Percentiles rank a stretch among this genome's conserved stretches.
These are phyloP conservation scores for Blastobotrys terrestris DNA, from an alignment of 805 yeast genomes.

Conservation along the genomic window DNA sequence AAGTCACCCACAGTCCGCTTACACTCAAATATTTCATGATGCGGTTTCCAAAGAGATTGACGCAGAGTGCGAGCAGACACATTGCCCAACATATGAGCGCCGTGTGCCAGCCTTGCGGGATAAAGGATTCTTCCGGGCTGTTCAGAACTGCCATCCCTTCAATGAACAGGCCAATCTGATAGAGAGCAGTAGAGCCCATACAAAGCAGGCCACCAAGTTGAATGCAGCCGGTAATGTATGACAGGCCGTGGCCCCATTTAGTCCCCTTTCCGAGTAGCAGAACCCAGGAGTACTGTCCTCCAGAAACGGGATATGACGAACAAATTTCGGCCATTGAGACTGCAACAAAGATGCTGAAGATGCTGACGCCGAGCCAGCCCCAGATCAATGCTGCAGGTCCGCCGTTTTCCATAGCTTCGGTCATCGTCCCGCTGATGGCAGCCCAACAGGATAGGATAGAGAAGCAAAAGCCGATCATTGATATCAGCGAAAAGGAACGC, in stretches of 20 bases:
- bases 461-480: conserved; percentile 46
- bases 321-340: conserved; percentile 60
- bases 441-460: conserved; percentile 60
- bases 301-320: conserved; percentile 59
- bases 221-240: conserved; percentile 20
- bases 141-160: conserved; percentile 16
- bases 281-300: conserved; percentile 67
- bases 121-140: conserved; percentile 14
- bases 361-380: conserved; percentile 49
- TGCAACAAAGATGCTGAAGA: conserved; percentile 52
- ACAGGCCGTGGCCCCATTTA: conserved; percentile 14
- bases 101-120: conserved; percentile 14
- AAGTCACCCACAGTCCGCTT: conserved; percentile 23
- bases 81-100: conserved; percentile 18
- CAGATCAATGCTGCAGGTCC: conserved; percentile 61
- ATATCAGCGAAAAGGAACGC: conserved; percentile 51
- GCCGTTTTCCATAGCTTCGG: conserved; percentile 53
- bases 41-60: conserved; percentile 21
- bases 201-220: conserved; percentile 24
- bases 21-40: conserved; percentile 18
- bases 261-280: conserved; percentile 29
- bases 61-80: conserved; percentile 8
- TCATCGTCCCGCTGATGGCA: conserved; percentile 57
- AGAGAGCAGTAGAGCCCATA: conserved; percentile 26
- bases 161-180: conserved; percentile 20